Base-by-base conservation (phyloP, 1,284 basidiomycete genomes). In the Cutaneotrichosporon sp. region DNA sequence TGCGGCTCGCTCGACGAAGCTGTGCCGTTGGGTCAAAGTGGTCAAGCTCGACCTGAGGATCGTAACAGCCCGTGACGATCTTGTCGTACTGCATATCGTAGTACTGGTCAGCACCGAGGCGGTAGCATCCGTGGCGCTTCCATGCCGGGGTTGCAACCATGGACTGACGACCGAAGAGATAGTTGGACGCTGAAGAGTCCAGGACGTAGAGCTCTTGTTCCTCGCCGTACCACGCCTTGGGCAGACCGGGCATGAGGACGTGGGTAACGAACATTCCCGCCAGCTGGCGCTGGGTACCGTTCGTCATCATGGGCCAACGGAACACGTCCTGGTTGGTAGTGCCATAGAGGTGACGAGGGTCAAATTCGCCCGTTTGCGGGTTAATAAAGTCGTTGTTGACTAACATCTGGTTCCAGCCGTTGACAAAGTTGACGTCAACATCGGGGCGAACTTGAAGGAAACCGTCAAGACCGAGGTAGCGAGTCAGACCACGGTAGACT, bases 391-490 rank as follows among this genome's bases (percentile, higher is more conserved):
- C 90, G 66, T 94, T 85, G 70, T 82, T 81, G 62, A 87, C 82
- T 62, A 91, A 85, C 83, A 93, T 90, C 70, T 88, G 77, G 70
- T 89, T 89, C 90, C 90, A 94, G 0, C 86, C 84, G 0, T 83
- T 83, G 70, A 90, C 77, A 68, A 93, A 90, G 73, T 93, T 88
- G 67, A 78, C 74, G 56, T 82, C 79, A 25, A 90, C 76, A 67
- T 94, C 90, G 72, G 86, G 90, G 7, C 87, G 88, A 45, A 89
- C 90, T 60, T 86, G 81, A 27, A 93, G 77, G 71, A 92, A 90
- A 64, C 90, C 90, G 65, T 94, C 90, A 88, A 93, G 89, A 53
- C 90, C 89, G 35, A 93, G 79, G 77, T 90, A 90, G 46, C 90
- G 85, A 26, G 83, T 77, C 42, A 93, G 75, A 3, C 84, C 77